Base-by-base conservation (phyloP, 495 filamentous ascomycete genomes). In the Neurospora sp. region DNA sequence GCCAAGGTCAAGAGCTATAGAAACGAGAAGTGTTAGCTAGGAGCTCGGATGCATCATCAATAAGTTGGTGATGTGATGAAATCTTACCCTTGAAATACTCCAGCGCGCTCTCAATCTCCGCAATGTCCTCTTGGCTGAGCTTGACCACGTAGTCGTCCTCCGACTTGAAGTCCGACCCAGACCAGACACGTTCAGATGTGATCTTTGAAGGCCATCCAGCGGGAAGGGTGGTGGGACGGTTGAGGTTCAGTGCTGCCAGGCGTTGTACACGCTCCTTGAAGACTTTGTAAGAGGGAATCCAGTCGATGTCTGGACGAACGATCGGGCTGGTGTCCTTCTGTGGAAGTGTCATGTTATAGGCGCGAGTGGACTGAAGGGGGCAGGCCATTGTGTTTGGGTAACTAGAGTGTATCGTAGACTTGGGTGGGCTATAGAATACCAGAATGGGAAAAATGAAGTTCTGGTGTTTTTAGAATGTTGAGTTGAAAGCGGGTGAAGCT, bases 231-330 rank as follows among this genome's bases (percentile, higher is more conserved):
- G 78, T 79, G 21, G 74, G 79, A 13, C 79, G 78, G 70, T 80
- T 43, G 0, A 71, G 75, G 69, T 74, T 48, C 39, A 78, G 75
- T 0, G 43, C 37, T 39, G 73, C 73, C 36, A 79, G 73, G 19
- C 72, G 71, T 71, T 78, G 75, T 17, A 78, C 79, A 7, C 79
- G 76, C 45, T 79, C 73, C 66, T 75, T 76, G 75, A 71, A 79
- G 42, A 76, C 74, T 72, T 80, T 79, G 75, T 75, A 76, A 2
- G 75, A 76, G 4, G 79, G 79, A n/a, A 79, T 75, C 79, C 79
- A 80, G 3, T 73, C 74, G 45, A 79, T 80, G 40, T 79, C 75
- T 24, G 79, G 79, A 5, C 79, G 69, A 13, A 73, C 39, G 17
- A 76, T 77, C 6, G 28, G 54, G 15, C 15, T 66, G 54, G 54